phyloP scores from a whole-genome alignment of 2,329 filamentous ascomycete species.

The Curvularia eragrostidis region DNA sequence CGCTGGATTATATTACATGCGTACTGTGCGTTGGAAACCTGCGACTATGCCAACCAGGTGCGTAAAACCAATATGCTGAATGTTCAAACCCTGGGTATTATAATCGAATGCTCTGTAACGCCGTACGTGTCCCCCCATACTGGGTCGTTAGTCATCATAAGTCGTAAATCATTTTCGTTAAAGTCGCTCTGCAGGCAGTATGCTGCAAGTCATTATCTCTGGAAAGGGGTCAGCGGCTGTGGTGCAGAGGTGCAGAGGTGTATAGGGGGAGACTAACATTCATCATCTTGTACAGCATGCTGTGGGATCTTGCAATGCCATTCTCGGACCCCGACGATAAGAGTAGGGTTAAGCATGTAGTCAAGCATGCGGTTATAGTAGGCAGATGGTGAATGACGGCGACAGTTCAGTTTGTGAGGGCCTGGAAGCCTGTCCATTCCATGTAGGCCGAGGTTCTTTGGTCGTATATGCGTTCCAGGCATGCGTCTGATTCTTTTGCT shows the following conservation, averaged over 20 bases:
- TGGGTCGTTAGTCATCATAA: conserved; percentile 14
- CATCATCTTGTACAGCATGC: not conserved
- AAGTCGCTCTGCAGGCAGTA: conserved; percentile 7
- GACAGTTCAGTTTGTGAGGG: conserved; percentile 1
- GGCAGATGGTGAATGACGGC: not conserved
- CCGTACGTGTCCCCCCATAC: conserved; percentile 9
- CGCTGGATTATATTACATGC: conserved; percentile 20
- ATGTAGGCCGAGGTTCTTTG: conserved; percentile 41
- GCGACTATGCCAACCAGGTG: conserved; percentile 14
- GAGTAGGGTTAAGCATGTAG: not conserved
- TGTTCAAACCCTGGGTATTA: conserved; percentile 20
- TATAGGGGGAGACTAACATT: conserved; percentile 3
- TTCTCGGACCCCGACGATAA: not conserved
- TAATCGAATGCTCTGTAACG: conserved; percentile 16
- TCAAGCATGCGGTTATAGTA: not conserved
- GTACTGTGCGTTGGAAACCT: conserved; percentile 17
- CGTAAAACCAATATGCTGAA: conserved; percentile 8
- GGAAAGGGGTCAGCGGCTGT: not conserved
- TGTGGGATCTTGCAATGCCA: not conserved
- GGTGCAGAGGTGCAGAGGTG: not conserved
- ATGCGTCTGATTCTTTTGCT: conserved; percentile 45
- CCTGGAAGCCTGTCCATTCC: conserved; percentile 31
- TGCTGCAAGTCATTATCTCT: conserved; percentile 10
- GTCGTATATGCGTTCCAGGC: conserved; percentile 42
- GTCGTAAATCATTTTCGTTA: conserved; percentile 10